These are phyloP conservation scores for Hortaea sp. DNA, from an alignment of 2,329 filamentous ascomycete genomes.

Conservation along the genomic window DNA sequence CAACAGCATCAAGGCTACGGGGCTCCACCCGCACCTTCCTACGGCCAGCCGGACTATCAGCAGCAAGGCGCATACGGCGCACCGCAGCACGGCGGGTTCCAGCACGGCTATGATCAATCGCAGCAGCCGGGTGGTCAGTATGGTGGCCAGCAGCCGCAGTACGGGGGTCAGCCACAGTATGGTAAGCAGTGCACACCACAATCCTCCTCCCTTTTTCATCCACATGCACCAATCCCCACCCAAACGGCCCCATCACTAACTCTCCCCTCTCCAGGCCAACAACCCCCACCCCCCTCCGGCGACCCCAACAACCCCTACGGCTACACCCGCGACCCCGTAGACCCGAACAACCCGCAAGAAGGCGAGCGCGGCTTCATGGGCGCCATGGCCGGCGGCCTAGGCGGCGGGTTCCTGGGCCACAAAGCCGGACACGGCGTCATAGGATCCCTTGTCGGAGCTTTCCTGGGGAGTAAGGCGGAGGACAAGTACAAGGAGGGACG, in stretches of 20 bases:
- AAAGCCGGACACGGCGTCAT: constrained; percentile 50
- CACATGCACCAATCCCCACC: too few species aligned
- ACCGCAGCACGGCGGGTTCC: constrained; percentile 10
- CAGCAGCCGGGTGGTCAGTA: constrained; percentile 6
- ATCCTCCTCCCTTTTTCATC: too few species aligned
- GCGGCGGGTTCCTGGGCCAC: constrained; percentile 46
- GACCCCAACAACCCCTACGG: constrained; percentile 29
- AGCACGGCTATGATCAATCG: constrained; percentile 9
- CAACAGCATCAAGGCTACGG: constrained; percentile 19
- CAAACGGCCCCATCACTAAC: background rate
- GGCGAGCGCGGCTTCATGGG: constrained; percentile 50
- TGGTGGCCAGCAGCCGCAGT: constrained; percentile 5
- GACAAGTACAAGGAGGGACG: constrained; percentile 42
- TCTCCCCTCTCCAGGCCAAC: constrained; percentile 2
- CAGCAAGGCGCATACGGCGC: constrained; percentile 11
- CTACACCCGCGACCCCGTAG: constrained; percentile 20
- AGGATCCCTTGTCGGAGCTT: constrained; percentile 44
- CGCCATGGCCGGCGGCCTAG: constrained; percentile 46
- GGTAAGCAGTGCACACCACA: constrained; percentile 18
- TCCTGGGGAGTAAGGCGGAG: constrained; percentile 46
- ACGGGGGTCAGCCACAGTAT: constrained; percentile 7
- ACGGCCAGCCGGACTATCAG: constrained; percentile 13
- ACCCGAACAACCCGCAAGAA: constrained; percentile 37
- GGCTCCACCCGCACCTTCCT: constrained; percentile 17
- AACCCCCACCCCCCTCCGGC: constrained; percentile 22